These are phyloP conservation scores for Cyclotella atomus DNA, from an alignment of 108 stramenopile species.

Conservation along the genomic window DNA sequence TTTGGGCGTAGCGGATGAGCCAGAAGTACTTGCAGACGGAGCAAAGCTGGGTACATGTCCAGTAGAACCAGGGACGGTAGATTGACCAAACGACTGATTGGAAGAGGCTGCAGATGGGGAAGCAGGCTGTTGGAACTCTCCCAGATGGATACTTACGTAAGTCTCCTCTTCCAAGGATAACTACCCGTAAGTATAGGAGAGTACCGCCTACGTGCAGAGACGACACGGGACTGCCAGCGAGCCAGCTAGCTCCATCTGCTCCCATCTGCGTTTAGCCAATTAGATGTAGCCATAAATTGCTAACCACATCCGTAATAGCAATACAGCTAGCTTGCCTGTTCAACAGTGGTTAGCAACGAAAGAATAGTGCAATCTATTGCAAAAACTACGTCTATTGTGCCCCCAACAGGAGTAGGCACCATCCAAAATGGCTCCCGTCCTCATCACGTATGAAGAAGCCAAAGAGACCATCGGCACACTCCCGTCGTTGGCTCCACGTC, in stretches of 20 bases:
- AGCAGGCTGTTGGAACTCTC: not conserved
- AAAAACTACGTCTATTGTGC: not conserved
- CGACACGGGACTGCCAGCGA: not conserved
- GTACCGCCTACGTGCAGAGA: not conserved
- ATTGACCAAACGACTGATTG: not conserved
- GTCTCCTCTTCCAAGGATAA: not conserved
- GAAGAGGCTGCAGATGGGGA: not conserved
- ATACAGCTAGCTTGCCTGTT: not conserved
- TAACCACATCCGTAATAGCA: slow-evolving; percentile 8
- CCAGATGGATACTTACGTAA: not conserved
- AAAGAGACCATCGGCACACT: slow-evolving; percentile 12
- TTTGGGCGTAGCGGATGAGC: too few species aligned
- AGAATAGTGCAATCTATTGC: not conserved
- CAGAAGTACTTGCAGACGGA: not conserved
- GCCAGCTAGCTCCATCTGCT: too few species aligned
- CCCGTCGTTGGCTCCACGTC: slow-evolving; percentile 4
- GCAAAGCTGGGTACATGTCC: not conserved
- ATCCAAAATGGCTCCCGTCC: slow-evolving; percentile 17
- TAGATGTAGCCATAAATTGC: too few species aligned
- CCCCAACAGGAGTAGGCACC: not conserved
- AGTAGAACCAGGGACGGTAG: not conserved
- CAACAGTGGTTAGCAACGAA: slow-evolving; percentile 10
- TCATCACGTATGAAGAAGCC: slow-evolving; percentile 10
- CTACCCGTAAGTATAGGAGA: not conserved
- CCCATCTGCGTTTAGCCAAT: too few species aligned